Conservation (phyloP, 176 grass and related monocot genomes). For the Oryza officinalis region DNA sequence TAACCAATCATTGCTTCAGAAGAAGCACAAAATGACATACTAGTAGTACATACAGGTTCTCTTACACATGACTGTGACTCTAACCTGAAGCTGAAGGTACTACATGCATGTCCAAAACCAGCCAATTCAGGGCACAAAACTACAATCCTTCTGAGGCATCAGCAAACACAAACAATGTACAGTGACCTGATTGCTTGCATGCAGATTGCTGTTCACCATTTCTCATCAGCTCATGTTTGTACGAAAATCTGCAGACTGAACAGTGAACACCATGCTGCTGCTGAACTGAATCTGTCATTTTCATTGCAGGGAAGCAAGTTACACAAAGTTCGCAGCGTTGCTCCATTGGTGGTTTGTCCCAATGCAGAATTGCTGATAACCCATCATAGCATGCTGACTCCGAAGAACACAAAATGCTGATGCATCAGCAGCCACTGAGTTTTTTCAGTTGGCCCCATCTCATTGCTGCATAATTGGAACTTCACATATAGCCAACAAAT, state of each 20-base stretch:
- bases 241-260: not conserved
- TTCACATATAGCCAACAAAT: slow-evolving; percentile 31
- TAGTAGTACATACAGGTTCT: slow-evolving; percentile 16
- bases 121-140: not conserved
- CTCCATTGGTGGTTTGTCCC: slow-evolving; percentile 18
- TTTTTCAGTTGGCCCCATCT: slow-evolving; percentile 44
- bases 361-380: slow-evolving; percentile 38
- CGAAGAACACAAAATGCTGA: slow-evolving; percentile 45
- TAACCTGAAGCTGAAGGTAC: slow-evolving; percentile 19
- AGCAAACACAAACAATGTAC: not conserved
- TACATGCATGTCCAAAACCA: slow-evolving; percentile 30
- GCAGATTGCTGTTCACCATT: not conserved
- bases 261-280: not conserved
- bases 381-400: slow-evolving; percentile 50
- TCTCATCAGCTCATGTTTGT: not conserved
- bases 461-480: slow-evolving; percentile 42
- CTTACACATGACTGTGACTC: slow-evolving; percentile 21
- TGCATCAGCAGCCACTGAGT: slow-evolving; percentile 52
- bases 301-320: slow-evolving; percentile 41
- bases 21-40: not conserved
- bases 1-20: slow-evolving; percentile 27
- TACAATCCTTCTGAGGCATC: not conserved
- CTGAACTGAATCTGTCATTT: slow-evolving; percentile 32
- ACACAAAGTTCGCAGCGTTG: slow-evolving; percentile 23
- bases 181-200: slow-evolving; percentile 12